A percentile compares a stretch with the other conserved stretches of the same genome.
Conservation (phyloP, 2,329 filamentous ascomycete genomes). For the Mycocentrospora acerina region DNA sequence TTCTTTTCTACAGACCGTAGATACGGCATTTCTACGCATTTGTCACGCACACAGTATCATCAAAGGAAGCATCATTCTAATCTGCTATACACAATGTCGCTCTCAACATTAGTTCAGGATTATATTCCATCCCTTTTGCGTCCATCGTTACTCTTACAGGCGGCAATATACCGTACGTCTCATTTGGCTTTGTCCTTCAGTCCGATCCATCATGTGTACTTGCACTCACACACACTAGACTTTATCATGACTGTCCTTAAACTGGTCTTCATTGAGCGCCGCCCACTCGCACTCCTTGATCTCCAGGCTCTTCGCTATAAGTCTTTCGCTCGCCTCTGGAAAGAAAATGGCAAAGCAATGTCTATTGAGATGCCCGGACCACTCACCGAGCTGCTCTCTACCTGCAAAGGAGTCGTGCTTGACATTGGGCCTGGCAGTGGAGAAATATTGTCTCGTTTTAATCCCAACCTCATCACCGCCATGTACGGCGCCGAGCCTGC, state of each 20-base stretch:
- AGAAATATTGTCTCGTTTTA: conserved; percentile 51
- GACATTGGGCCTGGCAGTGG: conserved; percentile 54
- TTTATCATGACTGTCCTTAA: conserved; percentile 39
- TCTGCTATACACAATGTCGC: conserved; percentile 1
- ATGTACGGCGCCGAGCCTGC: conserved; percentile 60
- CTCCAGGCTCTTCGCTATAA: conserved; percentile 32
- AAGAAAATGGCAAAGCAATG: conserved; percentile 37
- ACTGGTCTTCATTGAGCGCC: conserved; percentile 28
- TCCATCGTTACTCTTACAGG: conserved; percentile 28
- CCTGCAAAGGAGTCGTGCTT: conserved; percentile 38
- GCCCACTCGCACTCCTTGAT: conserved; percentile 30
- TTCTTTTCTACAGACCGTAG: no score
- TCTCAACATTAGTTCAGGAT: conserved; percentile 17
- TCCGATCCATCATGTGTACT: no score
- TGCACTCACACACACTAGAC: conserved; percentile 17
- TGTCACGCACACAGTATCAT: no score
- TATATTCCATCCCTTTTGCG: conserved; percentile 28
- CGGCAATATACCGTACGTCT: conserved; percentile 30
- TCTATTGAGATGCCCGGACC: conserved; percentile 40
- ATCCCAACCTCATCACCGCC: conserved; percentile 43
- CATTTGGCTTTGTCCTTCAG: not conserved
- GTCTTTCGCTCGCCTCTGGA: conserved; percentile 41
- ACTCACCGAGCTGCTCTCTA: conserved; percentile 25
- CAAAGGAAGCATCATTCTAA: not conserved
- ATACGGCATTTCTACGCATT: no score